phyloP scores from a whole-genome alignment of 805 yeast genomes.

The Lachancea sp. region DNA sequence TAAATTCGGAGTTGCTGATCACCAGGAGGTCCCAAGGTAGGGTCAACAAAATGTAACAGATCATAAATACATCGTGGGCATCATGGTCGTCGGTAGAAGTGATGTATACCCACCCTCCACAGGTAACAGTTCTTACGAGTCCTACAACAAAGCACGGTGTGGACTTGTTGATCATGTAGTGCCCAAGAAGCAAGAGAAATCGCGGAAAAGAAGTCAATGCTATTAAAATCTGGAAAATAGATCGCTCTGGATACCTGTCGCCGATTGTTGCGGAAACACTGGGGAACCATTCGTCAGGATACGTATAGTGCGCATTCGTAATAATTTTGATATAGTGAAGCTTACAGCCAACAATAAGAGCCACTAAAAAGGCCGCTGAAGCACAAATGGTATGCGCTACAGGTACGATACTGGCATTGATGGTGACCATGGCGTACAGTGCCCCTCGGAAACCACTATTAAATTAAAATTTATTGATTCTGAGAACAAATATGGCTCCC shows the following conservation, averaged over 20 bases:
- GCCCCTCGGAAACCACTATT: neutral
- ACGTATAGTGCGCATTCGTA: slow-evolving; percentile 75
- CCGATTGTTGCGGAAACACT: slow-evolving; percentile 96
- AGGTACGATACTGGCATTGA: slow-evolving; percentile 66
- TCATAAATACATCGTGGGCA: slow-evolving; percentile 94
- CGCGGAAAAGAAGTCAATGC: slow-evolving; percentile 94
- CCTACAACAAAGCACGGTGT: slow-evolving; percentile 43
- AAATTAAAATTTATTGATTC: neutral
- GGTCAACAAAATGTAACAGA: slow-evolving; percentile 77
- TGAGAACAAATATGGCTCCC: no score
- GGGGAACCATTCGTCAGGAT: slow-evolving; percentile 98
- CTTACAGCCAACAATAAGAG: slow-evolving; percentile 64
- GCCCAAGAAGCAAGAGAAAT: slow-evolving; percentile 51
- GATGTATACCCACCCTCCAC: slow-evolving; percentile 98
- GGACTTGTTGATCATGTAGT: slow-evolving; percentile 36
- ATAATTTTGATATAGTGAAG: slow-evolving; percentile 88
- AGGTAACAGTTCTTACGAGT: slow-evolving; percentile 81
- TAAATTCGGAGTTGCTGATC: slow-evolving; percentile 39
- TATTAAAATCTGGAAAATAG: slow-evolving; percentile 82
- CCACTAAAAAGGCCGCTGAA: slow-evolving; percentile 64
- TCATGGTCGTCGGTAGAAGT: slow-evolving; percentile 97
- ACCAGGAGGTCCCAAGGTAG: slow-evolving; percentile 82
- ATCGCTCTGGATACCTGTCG: slow-evolving; percentile 92
- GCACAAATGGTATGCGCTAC: slow-evolving; percentile 70
- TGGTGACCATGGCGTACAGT: slow-evolving; percentile 23